A percentile compares a stretch with the other conserved stretches of the same genome.
Conservation (phyloP, 306 rosid genomes). For the Cicer yamashitae region DNA sequence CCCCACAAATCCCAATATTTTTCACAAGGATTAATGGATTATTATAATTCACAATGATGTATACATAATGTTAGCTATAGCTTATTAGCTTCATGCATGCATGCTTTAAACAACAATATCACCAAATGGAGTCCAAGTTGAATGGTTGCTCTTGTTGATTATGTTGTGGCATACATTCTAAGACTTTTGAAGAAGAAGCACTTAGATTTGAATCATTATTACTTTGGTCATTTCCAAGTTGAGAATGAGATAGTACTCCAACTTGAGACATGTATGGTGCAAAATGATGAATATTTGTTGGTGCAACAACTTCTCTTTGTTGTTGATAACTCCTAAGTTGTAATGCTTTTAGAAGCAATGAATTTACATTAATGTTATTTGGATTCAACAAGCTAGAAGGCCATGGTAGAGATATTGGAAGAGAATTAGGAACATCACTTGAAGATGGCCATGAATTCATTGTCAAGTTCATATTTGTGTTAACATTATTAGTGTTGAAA, state of each 20-base stretch:
- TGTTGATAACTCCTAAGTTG: constrained; percentile 74
- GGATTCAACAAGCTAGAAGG: constrained; percentile 61
- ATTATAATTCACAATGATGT: constrained; percentile 42
- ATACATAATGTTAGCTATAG: constrained; percentile 38
- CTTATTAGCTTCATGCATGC: constrained; percentile 30
- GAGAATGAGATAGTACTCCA: constrained; percentile 45
- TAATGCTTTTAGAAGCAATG: constrained; percentile 86
- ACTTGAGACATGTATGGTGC: constrained; percentile 53
- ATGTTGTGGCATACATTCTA: constrained; percentile 61
- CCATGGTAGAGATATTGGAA: constrained; percentile 62
- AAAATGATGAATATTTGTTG: constrained; percentile 34
- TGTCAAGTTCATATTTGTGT: constrained; percentile 57
- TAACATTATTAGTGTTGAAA: constrained; percentile 41
- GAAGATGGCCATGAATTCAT: constrained; percentile 59
- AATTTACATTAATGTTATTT: constrained; percentile 62
- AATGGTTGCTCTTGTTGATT: constrained; percentile 77
- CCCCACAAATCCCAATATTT: constrained; percentile 28
- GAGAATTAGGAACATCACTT: constrained; percentile 44
- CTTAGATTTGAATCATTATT: constrained; percentile 49
- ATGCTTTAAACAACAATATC: constrained; percentile 40
- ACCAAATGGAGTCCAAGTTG: constrained; percentile 93
- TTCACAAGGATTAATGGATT: background rate
- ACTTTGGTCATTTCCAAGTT: constrained; percentile 49
- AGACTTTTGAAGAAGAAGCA: constrained; percentile 67
- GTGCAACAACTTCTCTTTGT: constrained; percentile 47